Base-by-base conservation (phyloP, 306 rosid species). In the Fragaria nilgerrensis region DNA sequence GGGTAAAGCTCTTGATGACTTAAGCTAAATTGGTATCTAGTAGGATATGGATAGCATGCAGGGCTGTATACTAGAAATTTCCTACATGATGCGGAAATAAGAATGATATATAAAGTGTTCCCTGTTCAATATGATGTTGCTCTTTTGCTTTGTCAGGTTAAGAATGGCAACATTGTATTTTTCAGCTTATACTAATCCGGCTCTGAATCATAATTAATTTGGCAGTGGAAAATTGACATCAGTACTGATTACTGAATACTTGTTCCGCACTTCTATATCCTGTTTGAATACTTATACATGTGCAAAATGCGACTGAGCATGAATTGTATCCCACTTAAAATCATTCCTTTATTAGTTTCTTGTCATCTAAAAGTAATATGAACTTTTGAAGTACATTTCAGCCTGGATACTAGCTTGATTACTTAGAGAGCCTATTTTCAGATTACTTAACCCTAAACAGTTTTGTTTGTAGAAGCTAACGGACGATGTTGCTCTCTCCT, bases 141-240 rank as follows among this genome's bases (percentile, higher is more conserved):
- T 8, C 68, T 65, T 15, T 63, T 36, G 13, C 14, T 37, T 32
- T 63, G 68, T 32, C 41, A 4, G 41, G 5, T 25, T 62, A 16
- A 29, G 41, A 73, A 56, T 37, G 41, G 14, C 32, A 73, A 20
- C 66, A 22, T 53, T 37, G 27, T 53, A 45, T 8, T 15, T 53
- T 23, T 52, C 14, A 39, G 41, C 15, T 27, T 23, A 77, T 64
- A 61, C 56, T 41, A 52, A 22, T 22, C 45, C 43, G 7, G n/a
- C 23, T 17, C 37, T 34, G 44, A 59, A 41, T 41, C 66, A 59
- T 59, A 5, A 61, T 61, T 3, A 63, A 27, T 25, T 4, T 61
- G 66, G 19, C 49, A n/a, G 48, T 25, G 39, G 82, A 59, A 32
- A 61, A 13, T 27, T 61, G 66, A 12, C 37, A 61, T 61, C 66